Evolutionary conservation across 2,329 filamentous ascomycete species (phyloP).

Genomic region (Ophiostoma australiae): DNA sequence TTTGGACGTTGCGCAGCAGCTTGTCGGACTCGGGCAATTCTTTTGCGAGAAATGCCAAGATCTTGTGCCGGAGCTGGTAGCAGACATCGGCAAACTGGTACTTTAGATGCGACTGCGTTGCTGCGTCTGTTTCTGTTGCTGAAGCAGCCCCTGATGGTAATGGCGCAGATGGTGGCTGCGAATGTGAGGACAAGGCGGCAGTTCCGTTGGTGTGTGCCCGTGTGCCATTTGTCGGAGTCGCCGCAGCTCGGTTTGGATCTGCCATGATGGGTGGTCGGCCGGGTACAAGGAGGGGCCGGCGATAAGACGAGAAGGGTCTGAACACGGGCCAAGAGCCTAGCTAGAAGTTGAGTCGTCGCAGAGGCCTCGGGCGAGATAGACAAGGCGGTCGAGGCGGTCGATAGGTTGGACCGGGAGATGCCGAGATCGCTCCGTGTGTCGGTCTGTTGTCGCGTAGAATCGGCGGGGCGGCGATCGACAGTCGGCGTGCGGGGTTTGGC

Average conservation of each 20-base stretch:
- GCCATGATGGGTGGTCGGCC: not conserved
- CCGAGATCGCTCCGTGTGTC: constrained; percentile 2
- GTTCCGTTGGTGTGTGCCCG: not conserved
- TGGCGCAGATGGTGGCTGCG: not conserved
- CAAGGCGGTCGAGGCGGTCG: not conserved
- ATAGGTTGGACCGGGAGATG: not conserved
- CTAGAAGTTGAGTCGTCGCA: not conserved
- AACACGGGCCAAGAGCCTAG: not conserved
- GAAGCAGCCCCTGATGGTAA: not conserved
- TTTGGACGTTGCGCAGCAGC: constrained; percentile 61
- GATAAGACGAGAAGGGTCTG: not conserved
- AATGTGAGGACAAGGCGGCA: not conserved
- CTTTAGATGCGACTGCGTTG: not conserved
- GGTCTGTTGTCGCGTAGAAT: not conserved
- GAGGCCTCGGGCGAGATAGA: not conserved
- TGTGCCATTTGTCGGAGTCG: not conserved
- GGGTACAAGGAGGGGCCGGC: not conserved
- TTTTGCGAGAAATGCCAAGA: constrained; percentile 62
- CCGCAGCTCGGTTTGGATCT: not conserved
- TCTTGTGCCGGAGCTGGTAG: constrained; percentile 51
- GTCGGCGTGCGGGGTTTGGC: not conserved
- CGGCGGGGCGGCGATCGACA: constrained; percentile 7
- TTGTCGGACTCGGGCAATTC: constrained; percentile 47
- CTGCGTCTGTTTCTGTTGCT: not conserved
- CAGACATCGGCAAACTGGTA: constrained; percentile 38